Conservation (phyloP, 257 asterid genomes). For the Oldenlandia corymbosa region DNA sequence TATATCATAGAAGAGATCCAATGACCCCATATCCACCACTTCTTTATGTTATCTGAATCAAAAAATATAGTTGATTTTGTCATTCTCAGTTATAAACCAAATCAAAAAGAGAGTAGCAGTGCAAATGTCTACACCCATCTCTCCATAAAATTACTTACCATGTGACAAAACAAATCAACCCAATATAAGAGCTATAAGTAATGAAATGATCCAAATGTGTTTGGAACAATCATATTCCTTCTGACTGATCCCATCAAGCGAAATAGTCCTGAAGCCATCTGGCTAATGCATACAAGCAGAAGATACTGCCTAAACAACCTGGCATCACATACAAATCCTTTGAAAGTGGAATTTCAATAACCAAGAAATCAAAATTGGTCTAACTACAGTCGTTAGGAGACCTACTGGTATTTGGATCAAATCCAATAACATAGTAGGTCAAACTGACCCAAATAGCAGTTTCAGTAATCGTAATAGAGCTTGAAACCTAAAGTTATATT, state of each 20-base stretch:
- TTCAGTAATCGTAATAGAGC: conserved; percentile 60
- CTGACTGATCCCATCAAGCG: conserved; percentile 81
- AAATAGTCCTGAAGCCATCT: conserved; percentile 80
- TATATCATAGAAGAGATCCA: conserved; percentile 91
- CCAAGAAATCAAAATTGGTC: neutral
- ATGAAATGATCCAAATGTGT: conserved; percentile 6
- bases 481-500: no score
- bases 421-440: conserved; percentile 72
- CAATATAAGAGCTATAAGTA: neutral
- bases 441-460: conserved; percentile 71
- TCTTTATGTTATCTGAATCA: conserved; percentile 4
- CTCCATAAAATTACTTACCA: conserved; percentile 5
- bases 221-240: no score
- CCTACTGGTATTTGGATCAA: conserved; percentile 65
- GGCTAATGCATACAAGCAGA: conserved; percentile 69
- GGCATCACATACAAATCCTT: conserved; percentile 10
- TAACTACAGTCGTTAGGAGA: neutral
- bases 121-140: neutral
- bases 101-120: neutral
- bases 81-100: conserved; percentile 23
- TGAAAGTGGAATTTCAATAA: neutral
- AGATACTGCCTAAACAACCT: conserved; percentile 61
- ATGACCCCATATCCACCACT: conserved; percentile 97
- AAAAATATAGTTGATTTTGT: neutral
- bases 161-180: conserved; percentile 9